Conservation (phyloP, 1,139 yeast species). For the Hansenula lynferdii region DNA sequence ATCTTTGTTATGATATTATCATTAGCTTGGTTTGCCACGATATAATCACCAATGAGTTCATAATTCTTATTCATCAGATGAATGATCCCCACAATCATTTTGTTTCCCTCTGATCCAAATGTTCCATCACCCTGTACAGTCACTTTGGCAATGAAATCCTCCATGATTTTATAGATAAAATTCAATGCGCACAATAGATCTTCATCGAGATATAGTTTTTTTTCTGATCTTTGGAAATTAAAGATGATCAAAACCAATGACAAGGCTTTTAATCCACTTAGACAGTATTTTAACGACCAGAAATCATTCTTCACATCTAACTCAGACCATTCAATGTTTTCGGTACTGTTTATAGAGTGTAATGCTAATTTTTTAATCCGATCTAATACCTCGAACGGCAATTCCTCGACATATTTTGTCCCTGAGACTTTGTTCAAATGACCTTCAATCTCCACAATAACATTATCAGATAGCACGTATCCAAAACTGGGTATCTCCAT, state of each 20-base stretch:
- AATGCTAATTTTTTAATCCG: slow-evolving; percentile 24
- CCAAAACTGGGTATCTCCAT: slow-evolving; percentile 17
- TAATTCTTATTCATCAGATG: slow-evolving; percentile 15
- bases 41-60: slow-evolving; percentile 13
- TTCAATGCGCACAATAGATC: slow-evolving; percentile 37
- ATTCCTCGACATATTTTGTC: slow-evolving; percentile 10
- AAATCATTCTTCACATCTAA: slow-evolving; percentile 3
- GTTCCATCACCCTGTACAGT: slow-evolving; percentile 2
- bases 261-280: slow-evolving; percentile 32
- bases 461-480: slow-evolving; percentile 12
- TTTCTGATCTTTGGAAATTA: slow-evolving; percentile 35
- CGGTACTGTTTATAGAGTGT: slow-evolving; percentile 20
- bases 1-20: slow-evolving; percentile 45
- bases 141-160: slow-evolving; percentile 29
- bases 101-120: slow-evolving; percentile 1
- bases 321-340: slow-evolving; percentile 18
- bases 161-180: slow-evolving; percentile 33
- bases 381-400: slow-evolving; percentile 21
- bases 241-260: slow-evolving; percentile 39
- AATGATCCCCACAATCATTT: slow-evolving; percentile 12
- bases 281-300: slow-evolving; percentile 11
- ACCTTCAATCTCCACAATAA: slow-evolving; percentile 19
- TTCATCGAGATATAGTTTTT: slow-evolving; percentile 40
- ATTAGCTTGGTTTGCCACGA: slow-evolving; percentile 27
- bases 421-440: slow-evolving; percentile 17